Evolutionary conservation across 768 basidiomycete species (phyloP), one percentile per base, ranked within the genome.

Genomic region (Botryobasidium botryosum): DNA sequence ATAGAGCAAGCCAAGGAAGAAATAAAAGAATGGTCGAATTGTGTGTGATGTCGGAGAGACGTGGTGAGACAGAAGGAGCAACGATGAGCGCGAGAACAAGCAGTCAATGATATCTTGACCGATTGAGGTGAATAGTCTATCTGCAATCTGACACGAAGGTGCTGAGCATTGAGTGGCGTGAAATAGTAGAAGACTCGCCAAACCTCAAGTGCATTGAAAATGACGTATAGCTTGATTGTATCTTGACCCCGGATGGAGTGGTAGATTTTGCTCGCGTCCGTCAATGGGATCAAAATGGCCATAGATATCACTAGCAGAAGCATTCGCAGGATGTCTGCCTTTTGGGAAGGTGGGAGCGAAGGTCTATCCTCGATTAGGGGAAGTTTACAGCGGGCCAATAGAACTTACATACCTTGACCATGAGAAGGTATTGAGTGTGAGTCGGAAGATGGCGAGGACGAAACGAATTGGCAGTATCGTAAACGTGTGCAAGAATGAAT

Each of bases 81-180:
- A 66, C 0, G 90, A 92, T 17, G 90, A 88, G 8, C 84, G 72
- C 8, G 92, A 94, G 62, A 96, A 97, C 36, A 99, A 65, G 52
- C 88, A 94, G 57, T 99, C 94, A 2, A 96, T 71, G 43, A 99
- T 79, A 57, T 99, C 94, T 62, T 97, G 94, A 2, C 94, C 94
- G 54, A 99, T 90, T 2, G 91, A 91, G 21, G 87, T 83, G 59
- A 90, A 92, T 5, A 99, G 63, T 17, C 88, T 68, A 60, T 99
- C 94, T 23, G 79, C 94, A 51, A 99, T 96, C 92, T 96, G 41
- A n/a, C 37, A 23, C 37, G 17, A 17, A 33, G 10, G 32, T 10
- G 32, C 32, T 33, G 32, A 10, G 10, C 17, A 10, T 17, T 10
- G 10, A 17, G 17, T 10, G 32, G 17, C 32, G 8, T 51, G n/a